Conservation (phyloP, 139 green algal species). For the Chlamydomonas sp. region DNA sequence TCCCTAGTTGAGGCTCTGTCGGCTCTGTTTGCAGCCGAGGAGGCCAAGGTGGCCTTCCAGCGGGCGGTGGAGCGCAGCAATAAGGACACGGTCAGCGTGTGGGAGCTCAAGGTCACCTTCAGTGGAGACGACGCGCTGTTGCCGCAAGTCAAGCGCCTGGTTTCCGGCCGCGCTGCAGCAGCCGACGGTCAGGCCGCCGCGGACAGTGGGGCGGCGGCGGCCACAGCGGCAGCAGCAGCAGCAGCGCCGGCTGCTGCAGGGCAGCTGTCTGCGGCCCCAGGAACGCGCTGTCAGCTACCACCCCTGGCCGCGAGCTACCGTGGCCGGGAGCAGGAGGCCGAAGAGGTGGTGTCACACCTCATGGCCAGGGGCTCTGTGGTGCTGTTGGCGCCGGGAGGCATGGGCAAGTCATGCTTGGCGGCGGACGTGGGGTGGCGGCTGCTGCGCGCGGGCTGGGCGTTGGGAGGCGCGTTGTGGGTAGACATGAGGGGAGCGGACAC, state of each 20-base stretch:
- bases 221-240: neutral
- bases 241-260: neutral
- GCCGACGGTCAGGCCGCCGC: neutral
- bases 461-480: neutral
- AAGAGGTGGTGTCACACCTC: neutral
- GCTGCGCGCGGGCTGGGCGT: neutral
- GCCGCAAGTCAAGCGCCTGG: neutral
- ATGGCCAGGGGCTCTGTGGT: neutral
- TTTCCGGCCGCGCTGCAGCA: neutral
- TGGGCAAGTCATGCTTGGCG: constrained; percentile 7
- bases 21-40: neutral
- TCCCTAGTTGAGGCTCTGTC: neutral
- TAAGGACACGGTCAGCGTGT: constrained; percentile 7
- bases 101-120: constrained; percentile 2
- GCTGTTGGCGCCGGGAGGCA: constrained; percentile 2
- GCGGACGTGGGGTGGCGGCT: constrained; percentile 6
- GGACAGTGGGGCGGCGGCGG: too few relatives aligned
- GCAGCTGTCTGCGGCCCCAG: neutral
- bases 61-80: neutral
- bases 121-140: neutral
- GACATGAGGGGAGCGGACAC: neutral
- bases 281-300: neutral
- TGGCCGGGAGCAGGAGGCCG: neutral
- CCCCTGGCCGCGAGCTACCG: neutral
- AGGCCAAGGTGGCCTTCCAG: neutral